A percentile compares a stretch with the other conserved stretches of the same genome.
Conservation (phyloP, 176 grass and related monocot species). For the Ensete glaucum region DNA sequence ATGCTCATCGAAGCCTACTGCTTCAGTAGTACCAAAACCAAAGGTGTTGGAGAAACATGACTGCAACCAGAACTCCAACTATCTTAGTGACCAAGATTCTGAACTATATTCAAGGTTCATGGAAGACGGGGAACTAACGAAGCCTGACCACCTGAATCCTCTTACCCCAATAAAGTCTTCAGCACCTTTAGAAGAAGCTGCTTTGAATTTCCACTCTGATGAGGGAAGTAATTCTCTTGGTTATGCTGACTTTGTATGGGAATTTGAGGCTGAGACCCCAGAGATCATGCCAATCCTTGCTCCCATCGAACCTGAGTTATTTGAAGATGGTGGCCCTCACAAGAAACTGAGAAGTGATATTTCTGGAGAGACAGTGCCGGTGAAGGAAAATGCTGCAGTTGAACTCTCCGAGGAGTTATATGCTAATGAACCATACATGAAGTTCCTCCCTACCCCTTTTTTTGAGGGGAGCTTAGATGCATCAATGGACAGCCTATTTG, state of each 20-base stretch:
- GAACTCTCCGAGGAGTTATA: constrained; percentile 31
- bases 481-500: constrained; percentile 34
- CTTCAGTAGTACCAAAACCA: not conserved
- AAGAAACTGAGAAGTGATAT: not conserved
- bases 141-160: not conserved
- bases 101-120: not conserved
- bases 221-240: not conserved
- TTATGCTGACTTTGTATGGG: constrained; percentile 5
- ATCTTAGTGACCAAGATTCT: not conserved
- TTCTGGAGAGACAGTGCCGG: not conserved
- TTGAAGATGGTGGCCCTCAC: not conserved
- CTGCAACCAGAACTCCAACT: not conserved
- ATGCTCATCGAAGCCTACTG: not conserved
- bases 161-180: constrained; percentile 7
- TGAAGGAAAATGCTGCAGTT: not conserved
- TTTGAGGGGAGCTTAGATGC: constrained; percentile 26
- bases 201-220: constrained; percentile 13
- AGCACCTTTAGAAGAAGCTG: not conserved
- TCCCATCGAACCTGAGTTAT: not conserved
- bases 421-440: constrained; percentile 28
- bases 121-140: not conserved
- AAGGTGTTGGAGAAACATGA: not conserved
- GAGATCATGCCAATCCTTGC: not conserved
- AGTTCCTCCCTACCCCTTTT: constrained; percentile 36
- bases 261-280: not conserved